Evolutionary conservation across 2,329 filamentous ascomycete genomes (phyloP).

Genomic region (Neonectria sp.): DNA sequence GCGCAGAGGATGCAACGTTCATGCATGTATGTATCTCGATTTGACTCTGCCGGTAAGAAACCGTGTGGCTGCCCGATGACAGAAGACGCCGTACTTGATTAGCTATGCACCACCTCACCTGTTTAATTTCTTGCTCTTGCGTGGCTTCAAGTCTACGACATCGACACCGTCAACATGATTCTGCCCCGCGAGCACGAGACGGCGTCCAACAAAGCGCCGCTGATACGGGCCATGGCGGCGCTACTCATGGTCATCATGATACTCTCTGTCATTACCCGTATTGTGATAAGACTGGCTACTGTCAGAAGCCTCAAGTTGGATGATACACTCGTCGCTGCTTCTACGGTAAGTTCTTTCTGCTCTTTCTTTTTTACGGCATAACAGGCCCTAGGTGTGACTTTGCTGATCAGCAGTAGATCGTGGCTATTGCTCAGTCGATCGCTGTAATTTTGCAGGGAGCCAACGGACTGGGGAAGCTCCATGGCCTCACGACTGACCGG

Average conservation of each 20-base stretch:
- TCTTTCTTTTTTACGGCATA: not conserved
- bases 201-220: slow-evolving; percentile 42
- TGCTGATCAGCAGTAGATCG: slow-evolving; percentile 25
- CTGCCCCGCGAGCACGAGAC: slow-evolving; percentile 40
- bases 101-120: too few species aligned
- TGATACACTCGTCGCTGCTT: slow-evolving; percentile 33
- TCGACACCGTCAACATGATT: slow-evolving; percentile 14
- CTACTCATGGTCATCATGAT: slow-evolving; percentile 43
- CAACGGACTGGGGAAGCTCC: slow-evolving; percentile 36
- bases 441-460: slow-evolving; percentile 36
- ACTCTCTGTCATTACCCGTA: slow-evolving; percentile 36
- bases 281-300: slow-evolving; percentile 34
- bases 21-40: too few species aligned
- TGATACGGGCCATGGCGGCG: slow-evolving; percentile 40
- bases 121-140: too few species aligned
- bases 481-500: slow-evolving; percentile 18
- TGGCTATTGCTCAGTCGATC: slow-evolving; percentile 37
- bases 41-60: too few species aligned
- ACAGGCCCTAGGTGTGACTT: not conserved
- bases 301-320: slow-evolving; percentile 34
- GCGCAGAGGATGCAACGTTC: too few species aligned
- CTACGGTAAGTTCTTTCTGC: slow-evolving; percentile 31
- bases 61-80: too few species aligned
- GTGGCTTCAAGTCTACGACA: too few species aligned
- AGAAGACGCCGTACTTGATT: too few species aligned